Base-by-base conservation (phyloP, 345 rosid genomes). In the Arabidopsis thaliana region DNA sequence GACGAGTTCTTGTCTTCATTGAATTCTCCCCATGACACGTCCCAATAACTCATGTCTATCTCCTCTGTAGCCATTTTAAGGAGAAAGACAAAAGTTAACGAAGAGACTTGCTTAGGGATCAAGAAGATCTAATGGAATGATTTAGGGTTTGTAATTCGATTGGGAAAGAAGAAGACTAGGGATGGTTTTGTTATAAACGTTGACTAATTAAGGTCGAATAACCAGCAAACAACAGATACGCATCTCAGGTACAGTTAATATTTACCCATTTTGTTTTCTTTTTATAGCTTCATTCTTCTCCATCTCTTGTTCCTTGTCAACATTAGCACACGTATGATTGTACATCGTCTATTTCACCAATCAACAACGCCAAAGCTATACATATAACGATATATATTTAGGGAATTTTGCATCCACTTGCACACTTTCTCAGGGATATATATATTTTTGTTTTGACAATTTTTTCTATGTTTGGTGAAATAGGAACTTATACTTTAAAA, bases 1-100 rank as follows among this genome's bases (percentile, higher is more conserved):
- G 72, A 30, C 46, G 32, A 10, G 38, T 77, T 50, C 11, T 48
- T 50, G 60, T 48, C 59, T 40, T 46, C 16, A 9, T 2, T 55
- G 62, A 71, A 71, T 40, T 76, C 80, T 56, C 38, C 20, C 80
- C 67, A 49, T 77, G 72, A 16, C 5, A 71, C 12, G 20, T 77
- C 66, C 80, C n/a, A 60, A 46, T 59, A 51, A 68, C 42, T 12
- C 46, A 14, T 6, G 1, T 50, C 22, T 45, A 67, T n/a, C 5
- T 60, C 24, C 59, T n/a, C 5, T 60, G 33, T 23, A 52, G n/a
- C 44, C 74, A 76, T 69, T 60, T 59, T 16, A 51, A 23, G 10
- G 6, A 32, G 4, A 49, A 56, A 44, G 4, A 38, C 11, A 44
- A 46, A 9, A 51, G 28, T 59, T 58, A 42, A 10, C 60, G 24